Evolutionary conservation across 2,329 filamentous ascomycete species (phyloP).

Genomic region (Chrysosphaeria jannelii): DNA sequence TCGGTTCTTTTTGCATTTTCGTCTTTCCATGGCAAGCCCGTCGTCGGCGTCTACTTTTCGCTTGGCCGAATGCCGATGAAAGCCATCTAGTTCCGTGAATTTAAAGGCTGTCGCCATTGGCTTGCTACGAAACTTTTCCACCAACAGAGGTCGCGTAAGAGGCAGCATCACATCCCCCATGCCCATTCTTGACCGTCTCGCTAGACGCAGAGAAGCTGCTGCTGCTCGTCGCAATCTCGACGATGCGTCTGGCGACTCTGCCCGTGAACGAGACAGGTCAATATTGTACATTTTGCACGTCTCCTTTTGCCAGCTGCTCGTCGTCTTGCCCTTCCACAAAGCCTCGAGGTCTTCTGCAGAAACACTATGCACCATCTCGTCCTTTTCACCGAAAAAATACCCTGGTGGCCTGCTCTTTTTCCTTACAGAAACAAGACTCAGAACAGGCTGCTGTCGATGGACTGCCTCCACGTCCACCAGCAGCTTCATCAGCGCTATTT

Average conservation of each 20-base stretch:
- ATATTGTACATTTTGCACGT: neutral
- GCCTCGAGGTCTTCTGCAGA: constrained; percentile 2
- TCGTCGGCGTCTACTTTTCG: too few relatives aligned
- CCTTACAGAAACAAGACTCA: constrained; percentile 7
- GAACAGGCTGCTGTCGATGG: constrained; percentile 8
- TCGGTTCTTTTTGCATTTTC: too few relatives aligned
- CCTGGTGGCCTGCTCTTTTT: constrained; percentile 5
- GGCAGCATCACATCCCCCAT: constrained; percentile 1
- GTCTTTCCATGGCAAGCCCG: too few relatives aligned
- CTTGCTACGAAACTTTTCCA: constrained; percentile 1
- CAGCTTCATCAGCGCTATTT: constrained; percentile 6
- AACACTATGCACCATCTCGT: constrained; percentile 3
- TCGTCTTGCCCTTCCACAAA: too few relatives aligned
- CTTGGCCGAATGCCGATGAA: too few relatives aligned
- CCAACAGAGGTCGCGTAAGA: constrained; percentile 3
- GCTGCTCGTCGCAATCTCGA: too few relatives aligned
- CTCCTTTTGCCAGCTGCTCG: neutral
- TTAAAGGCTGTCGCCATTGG: too few relatives aligned
- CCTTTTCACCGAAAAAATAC: constrained; percentile 6
- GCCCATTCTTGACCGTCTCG: constrained; percentile 2
- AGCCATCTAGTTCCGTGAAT: too few relatives aligned
- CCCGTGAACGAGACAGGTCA: too few relatives aligned
- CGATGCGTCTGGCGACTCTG: too few relatives aligned
- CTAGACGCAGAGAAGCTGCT: constrained; percentile 2
- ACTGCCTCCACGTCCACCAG: constrained; percentile 9